Conservation (phyloP, 2,329 filamentous ascomycete species). For the Fusarium pseudograminearum region DNA sequence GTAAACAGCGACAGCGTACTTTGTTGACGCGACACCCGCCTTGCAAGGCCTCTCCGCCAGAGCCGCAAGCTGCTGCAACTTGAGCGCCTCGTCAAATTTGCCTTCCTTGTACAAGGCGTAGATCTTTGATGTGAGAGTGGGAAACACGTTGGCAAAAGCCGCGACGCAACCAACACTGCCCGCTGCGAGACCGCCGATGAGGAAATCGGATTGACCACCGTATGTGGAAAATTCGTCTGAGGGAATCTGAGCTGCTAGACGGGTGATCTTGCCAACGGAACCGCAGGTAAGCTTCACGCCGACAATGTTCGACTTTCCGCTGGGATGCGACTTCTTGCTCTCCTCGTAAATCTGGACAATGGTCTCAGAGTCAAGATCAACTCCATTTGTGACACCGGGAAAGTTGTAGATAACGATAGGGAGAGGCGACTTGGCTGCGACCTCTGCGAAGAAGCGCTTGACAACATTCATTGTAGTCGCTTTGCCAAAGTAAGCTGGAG, state of each 20-base stretch:
- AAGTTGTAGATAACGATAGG: slow-evolving; percentile 77
- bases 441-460: slow-evolving; percentile 68
- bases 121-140: slow-evolving; percentile 66
- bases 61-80: slow-evolving; percentile 70
- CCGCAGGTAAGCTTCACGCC: slow-evolving; percentile 79
- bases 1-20: slow-evolving; percentile 73
- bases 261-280: slow-evolving; percentile 76
- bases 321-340: slow-evolving; percentile 36
- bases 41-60: slow-evolving; percentile 75
- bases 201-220: slow-evolving; percentile 79
- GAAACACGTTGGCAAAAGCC: slow-evolving; percentile 72
- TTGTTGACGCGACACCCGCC: slow-evolving; percentile 74
- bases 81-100: slow-evolving; percentile 67
- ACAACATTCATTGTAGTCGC: slow-evolving; percentile 68
- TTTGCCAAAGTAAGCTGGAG: slow-evolving; percentile 74
- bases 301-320: slow-evolving; percentile 67
- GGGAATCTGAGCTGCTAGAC: slow-evolving; percentile 65
- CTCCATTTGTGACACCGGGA: slow-evolving; percentile 74
- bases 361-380: slow-evolving; percentile 74
- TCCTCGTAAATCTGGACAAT: slow-evolving; percentile 55
- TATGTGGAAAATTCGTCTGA: slow-evolving; percentile 72
- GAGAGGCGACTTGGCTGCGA: slow-evolving; percentile 64
- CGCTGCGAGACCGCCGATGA: slow-evolving; percentile 69
- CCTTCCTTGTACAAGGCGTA: slow-evolving; percentile 72
- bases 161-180: slow-evolving; percentile 72